Evolutionary conservation across 78 protist genomes (phyloP).

Genomic region (Bodo saltans): DNA sequence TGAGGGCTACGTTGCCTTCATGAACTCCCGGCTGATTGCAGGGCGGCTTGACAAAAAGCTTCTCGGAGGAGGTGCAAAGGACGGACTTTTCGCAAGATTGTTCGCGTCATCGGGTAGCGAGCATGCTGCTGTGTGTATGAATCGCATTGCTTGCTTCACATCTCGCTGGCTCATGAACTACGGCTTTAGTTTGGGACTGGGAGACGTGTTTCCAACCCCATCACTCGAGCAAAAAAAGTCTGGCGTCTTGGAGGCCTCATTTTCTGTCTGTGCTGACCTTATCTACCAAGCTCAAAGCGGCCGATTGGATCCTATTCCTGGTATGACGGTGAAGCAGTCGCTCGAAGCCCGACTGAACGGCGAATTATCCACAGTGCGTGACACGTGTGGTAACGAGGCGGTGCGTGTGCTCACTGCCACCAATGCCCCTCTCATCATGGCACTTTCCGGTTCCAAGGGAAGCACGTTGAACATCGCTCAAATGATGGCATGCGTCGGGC

Average conservation of each 20-base stretch:
- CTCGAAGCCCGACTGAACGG: slow-evolving; percentile 72
- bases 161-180: slow-evolving; percentile 55
- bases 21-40: slow-evolving; percentile 71
- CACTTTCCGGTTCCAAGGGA: slow-evolving; percentile 97
- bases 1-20: slow-evolving; percentile 79
- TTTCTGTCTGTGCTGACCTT: slow-evolving; percentile 1
- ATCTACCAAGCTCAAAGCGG: slow-evolving; percentile 56
- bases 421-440: slow-evolving; percentile 96
- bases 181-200: slow-evolving; percentile 96
- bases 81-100: slow-evolving; percentile 73
- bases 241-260: slow-evolving; percentile 57
- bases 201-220: slow-evolving; percentile 84
- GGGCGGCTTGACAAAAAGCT: slow-evolving; percentile 86
- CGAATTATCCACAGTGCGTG: slow-evolving; percentile 83
- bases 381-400: slow-evolving; percentile 85
- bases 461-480: slow-evolving; percentile 95
- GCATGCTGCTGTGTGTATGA: slow-evolving; percentile 80
- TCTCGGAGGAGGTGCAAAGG: slow-evolving; percentile 43
- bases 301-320: slow-evolving; percentile 65
- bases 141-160: slow-evolving; percentile 80
- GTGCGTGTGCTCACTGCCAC: slow-evolving; percentile 60
- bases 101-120: slow-evolving; percentile 55
- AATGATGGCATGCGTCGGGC: slow-evolving; percentile 98
- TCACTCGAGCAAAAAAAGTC: slow-evolving; percentile 57
- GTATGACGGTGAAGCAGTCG: slow-evolving; percentile 81